These are phyloP conservation scores for Dictyostelium citrinum DNA, from an alignment of 78 protist species.

Conservation along the genomic window DNA sequence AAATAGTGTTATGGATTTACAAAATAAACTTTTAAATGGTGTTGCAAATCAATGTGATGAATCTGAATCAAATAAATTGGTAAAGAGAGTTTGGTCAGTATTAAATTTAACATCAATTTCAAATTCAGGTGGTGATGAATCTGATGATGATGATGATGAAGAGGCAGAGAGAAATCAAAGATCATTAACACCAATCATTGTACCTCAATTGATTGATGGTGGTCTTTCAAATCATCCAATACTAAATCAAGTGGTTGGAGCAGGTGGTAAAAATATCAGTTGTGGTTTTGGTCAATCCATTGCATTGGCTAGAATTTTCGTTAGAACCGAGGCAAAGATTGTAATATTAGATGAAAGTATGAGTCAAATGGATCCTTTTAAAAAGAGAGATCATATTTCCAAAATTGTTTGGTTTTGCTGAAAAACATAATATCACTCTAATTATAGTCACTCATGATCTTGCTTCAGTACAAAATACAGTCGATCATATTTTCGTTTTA, in stretches of 20 bases:
- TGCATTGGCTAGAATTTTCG: constrained; percentile 62
- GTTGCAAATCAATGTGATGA: constrained; percentile 24
- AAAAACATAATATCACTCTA: constrained; percentile 40
- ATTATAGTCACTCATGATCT: constrained; percentile 65
- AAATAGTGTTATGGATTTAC: constrained; percentile 1
- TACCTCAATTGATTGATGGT: constrained; percentile 27
- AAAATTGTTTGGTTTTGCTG: constrained; percentile 43
- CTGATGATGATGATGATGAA: background rate
- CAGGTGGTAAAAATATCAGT: constrained; percentile 59
- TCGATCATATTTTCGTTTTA: constrained; percentile 70
- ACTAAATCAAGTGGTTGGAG: constrained; percentile 30
- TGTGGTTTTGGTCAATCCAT: constrained; percentile 67
- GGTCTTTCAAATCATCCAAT: constrained; percentile 21
- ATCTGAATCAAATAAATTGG: constrained; percentile 41
- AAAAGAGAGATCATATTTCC: constrained; percentile 56
- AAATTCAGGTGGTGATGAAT: constrained; percentile 6
- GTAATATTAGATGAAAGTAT: constrained; percentile 48
- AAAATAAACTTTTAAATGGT: constrained; percentile 1
- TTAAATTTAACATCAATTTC: constrained; percentile 37
- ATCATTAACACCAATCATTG: constrained; percentile 26
- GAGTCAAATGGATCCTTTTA: constrained; percentile 60
- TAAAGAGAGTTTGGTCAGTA: constrained; percentile 69
- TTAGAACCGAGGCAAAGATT: constrained; percentile 60
- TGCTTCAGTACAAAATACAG: background rate
- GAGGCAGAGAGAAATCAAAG: background rate